Conservation (phyloP, 768 basidiomycete species). For the Grammothele lineata region DNA sequence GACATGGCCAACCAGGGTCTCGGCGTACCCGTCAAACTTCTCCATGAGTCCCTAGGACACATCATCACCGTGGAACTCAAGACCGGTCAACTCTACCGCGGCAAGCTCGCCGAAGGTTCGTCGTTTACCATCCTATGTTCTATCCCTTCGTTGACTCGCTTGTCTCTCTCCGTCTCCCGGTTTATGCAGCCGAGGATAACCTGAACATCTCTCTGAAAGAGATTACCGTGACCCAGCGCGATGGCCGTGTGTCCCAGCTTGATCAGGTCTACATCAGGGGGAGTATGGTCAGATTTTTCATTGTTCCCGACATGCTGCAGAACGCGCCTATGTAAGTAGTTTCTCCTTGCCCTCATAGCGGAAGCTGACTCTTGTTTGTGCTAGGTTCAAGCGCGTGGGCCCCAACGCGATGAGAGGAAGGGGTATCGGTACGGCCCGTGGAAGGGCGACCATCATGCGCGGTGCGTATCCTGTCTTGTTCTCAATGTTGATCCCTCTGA, state of each 20-base stretch:
- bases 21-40: slow-evolving; percentile 93
- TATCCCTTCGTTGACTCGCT: background rate
- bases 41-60: slow-evolving; percentile 96
- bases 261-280: slow-evolving; percentile 99
- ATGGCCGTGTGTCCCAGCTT: slow-evolving; percentile 96
- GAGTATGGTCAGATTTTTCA: slow-evolving; percentile 97
- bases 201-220: slow-evolving; percentile 94
- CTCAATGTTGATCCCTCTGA: slow-evolving; percentile 5
- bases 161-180: slow-evolving; percentile 19
- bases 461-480: slow-evolving; percentile 49
- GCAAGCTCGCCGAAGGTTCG: slow-evolving; percentile 94
- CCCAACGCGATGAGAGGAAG: slow-evolving; percentile 98
- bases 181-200: slow-evolving; percentile 93
- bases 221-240: slow-evolving; percentile 95
- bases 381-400: slow-evolving; percentile 97
- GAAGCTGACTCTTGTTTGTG: background rate
- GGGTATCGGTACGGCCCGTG: slow-evolving; percentile 98
- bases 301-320: slow-evolving; percentile 98
- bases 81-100: slow-evolving; percentile 94
- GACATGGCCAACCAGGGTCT: slow-evolving; percentile 55
- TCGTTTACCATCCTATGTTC: slow-evolving; percentile 2
- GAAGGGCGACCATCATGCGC: slow-evolving; percentile 97
- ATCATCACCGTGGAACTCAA: slow-evolving; percentile 98
- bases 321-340: slow-evolving; percentile 92
- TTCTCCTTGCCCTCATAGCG: slow-evolving; percentile 6